Evolutionary conservation across 2,329 filamentous ascomycete species (phyloP).

Genomic region (Aspergillus melleus): DNA sequence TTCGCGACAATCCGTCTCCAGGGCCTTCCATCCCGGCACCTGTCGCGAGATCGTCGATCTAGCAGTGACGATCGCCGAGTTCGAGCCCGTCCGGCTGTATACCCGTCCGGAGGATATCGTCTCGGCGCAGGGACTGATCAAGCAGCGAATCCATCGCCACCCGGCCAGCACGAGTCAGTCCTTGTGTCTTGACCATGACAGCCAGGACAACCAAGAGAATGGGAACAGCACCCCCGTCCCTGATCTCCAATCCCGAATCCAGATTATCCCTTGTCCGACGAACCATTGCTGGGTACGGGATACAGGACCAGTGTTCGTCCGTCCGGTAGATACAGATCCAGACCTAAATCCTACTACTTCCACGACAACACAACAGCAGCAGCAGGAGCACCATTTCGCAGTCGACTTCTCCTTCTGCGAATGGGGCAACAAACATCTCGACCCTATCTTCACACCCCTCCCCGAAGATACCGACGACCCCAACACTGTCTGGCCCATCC

Average conservation of each 20-base stretch:
- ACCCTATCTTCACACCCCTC: background rate
- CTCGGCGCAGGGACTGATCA: slow-evolving; percentile 13
- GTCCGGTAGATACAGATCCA: slow-evolving; percentile 1
- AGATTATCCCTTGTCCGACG: slow-evolving; percentile 16
- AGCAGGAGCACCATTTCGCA: slow-evolving; percentile 6
- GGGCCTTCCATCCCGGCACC: slow-evolving; percentile 19
- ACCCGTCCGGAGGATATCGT: slow-evolving; percentile 24
- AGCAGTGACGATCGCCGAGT: slow-evolving; percentile 28
- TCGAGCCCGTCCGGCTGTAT: slow-evolving; percentile 35
- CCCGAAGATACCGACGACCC: slow-evolving; percentile 11
- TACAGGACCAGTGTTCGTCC: slow-evolving; percentile 20
- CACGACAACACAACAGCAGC: background rate
- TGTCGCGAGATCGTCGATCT: slow-evolving; percentile 28
- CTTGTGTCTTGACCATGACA: background rate
- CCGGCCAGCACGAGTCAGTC: background rate
- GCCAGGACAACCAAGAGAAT: background rate
- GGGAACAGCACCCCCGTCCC: background rate
- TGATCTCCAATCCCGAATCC: background rate
- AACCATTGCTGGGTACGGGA: slow-evolving; percentile 24
- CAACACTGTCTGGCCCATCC: slow-evolving; percentile 8
- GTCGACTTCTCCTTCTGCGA: slow-evolving; percentile 21
- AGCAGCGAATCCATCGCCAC: slow-evolving; percentile 2
- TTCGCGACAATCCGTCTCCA: slow-evolving; percentile 23
- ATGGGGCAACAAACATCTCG: slow-evolving; percentile 21
- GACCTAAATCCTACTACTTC: background rate